Base-by-base conservation (phyloP, 495 filamentous ascomycete genomes). In the Viridothelium virens region DNA sequence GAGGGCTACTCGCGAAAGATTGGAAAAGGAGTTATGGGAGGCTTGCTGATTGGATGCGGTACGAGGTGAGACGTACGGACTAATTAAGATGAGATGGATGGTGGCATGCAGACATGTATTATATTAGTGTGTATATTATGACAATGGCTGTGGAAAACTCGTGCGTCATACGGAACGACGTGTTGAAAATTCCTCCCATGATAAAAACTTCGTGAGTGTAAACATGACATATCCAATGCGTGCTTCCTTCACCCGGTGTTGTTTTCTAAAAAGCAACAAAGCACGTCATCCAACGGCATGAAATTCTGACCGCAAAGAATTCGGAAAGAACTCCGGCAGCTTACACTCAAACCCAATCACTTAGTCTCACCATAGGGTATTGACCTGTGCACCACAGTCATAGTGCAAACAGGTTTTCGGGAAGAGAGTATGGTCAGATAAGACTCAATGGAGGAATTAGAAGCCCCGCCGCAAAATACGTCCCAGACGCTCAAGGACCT, bases 401-500 rank as follows among this genome's bases (percentile, higher is more conserved):
- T 53, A 53, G 48, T 14, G 18, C 18, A 14, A n/a, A n/a, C 11
- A 53, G 48, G 11, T 14, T 25, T 16, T 5, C 5, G 18, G 18
- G 5, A n/a, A 9, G 10, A 36, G 6, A 36, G 53, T 31, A 59
- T 59, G 31, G 5, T 59, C 5, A 6, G 36, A 34, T 34, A 36
- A 14, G 14, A 14, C 5, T 10, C 7, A 14, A 59, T 59, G 53
- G 53, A 59, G 53, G 53, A 59, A 36, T 34, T 59, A 18, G 53
- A 59, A 59, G 53, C 53, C 25, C n/a, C 25, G 18, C 53, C 53
- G 25, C 53, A 59, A 31, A 36, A 59, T 31, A 62, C 75, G 25
- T 39, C 47, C 64, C 80, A 80, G 70, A 91, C 91, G n/a, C 73
- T 88, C 70, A 99, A 99, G 80, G 95, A 99, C 77, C 80, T 97